Evolutionary conservation across 371 early-diverging fungal genomes (phyloP), one percentile per base, ranked within the genome.

Genomic region (Lichtheimia hyalospora): DNA sequence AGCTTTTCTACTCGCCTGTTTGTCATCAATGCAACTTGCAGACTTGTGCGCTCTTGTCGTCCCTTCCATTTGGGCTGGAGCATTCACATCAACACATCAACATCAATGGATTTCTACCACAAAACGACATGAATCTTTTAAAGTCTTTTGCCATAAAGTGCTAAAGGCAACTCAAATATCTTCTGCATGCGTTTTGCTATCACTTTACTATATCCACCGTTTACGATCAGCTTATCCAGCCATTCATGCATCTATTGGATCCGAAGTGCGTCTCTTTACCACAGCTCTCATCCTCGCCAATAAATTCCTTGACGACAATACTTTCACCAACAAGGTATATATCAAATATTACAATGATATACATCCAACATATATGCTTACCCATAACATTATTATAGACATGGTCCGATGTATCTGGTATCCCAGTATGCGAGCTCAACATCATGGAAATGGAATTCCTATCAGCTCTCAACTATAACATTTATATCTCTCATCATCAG

Each of bases 391-490:
- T 18, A 43, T 46, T 48, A 44, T 70, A 87, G 75, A 84, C 89
- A 2, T 91, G 91, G 91, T 82, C 87, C 18, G 82, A 86, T 57
- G 86, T 90, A 18, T 85, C 85, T n/a, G 79, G 77, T 49, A 71
- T 91, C 60, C 81, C 86, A 1, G 73, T 88, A 21, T 50, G 60
- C 49, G 88, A 91, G 68, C 68, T 91, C 27, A 84, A 85, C 55
- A 84, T 82, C 12, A 90, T 91, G 89, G 91, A 91, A 70, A 77
- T 84, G 52, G 90, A 91, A 66, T 90, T 89, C 57, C 61, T 88
- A 58, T 66, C 75, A 20, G 84, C 85, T 21, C 71, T 89, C 15
- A 73, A 85, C 34, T 84, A 85, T 55, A 66, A 69, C 25, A 65
- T 82, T 20, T 73, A 73, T 63, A 63, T 80, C 13, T 52, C 69